phyloP scores from a whole-genome alignment of 2,329 filamentous ascomycete species.

The Nothomitra cinnamomea region DNA sequence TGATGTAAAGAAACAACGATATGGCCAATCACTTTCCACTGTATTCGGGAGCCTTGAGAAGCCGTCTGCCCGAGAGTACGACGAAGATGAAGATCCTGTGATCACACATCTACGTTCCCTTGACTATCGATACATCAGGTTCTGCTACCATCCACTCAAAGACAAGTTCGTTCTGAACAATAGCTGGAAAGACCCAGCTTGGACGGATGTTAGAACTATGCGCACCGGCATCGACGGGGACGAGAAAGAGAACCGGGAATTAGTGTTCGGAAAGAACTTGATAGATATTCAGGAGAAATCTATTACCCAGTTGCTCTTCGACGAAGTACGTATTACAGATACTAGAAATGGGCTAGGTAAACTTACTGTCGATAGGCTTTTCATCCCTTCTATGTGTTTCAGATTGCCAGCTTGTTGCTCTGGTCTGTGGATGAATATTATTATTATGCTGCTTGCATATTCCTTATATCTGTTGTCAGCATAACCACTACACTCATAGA shows the following conservation, averaged over 20 bases:
- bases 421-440: slow-evolving; percentile 97
- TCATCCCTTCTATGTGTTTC: slow-evolving; percentile 96
- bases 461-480: slow-evolving; percentile 83
- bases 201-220: slow-evolving; percentile 61
- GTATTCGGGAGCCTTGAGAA: slow-evolving; percentile 54
- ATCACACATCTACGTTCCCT: slow-evolving; percentile 58
- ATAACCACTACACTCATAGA: slow-evolving; percentile 81
- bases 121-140: slow-evolving; percentile 86
- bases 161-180: slow-evolving; percentile 78
- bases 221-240: slow-evolving; percentile 73
- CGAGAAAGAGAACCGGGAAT: slow-evolving; percentile 65
- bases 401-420: slow-evolving; percentile 80
- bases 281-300: slow-evolving; percentile 92
- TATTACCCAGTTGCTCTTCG: slow-evolving; percentile 62
- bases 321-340: slow-evolving; percentile 47
- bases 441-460: slow-evolving; percentile 92
- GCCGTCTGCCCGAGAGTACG: slow-evolving; percentile 44
- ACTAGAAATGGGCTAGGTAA: too few relatives aligned
- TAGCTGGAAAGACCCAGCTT: slow-evolving; percentile 86
- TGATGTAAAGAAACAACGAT: slow-evolving; percentile 40
- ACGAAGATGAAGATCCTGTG: slow-evolving; percentile 58
- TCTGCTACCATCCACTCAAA: slow-evolving; percentile 75
- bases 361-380: slow-evolving; percentile 43
- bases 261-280: slow-evolving; percentile 75
- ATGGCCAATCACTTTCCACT: slow-evolving; percentile 45